Base-by-base conservation (phyloP, 495 filamentous ascomycete species). In the Tuber calosporum region DNA sequence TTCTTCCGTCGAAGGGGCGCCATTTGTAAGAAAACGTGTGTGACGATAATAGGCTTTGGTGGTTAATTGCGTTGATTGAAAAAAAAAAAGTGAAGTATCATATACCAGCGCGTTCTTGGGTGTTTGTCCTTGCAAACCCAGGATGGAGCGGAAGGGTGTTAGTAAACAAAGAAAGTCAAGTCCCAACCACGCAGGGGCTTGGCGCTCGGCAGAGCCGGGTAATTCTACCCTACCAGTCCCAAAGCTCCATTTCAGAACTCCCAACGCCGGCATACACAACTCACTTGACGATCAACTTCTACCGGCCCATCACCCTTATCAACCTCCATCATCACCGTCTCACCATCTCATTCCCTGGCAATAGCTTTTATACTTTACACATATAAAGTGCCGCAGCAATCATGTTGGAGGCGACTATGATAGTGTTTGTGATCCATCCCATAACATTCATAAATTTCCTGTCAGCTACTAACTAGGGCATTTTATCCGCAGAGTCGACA, bases 401-500 rank as follows among this genome's bases (percentile, higher is more conserved):
- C 20, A 89, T 89, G 87, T 85, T 88, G 82, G 87, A 89, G 83
- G 87, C 87, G 82, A 88, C 87, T n/a, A 88, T 89, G 87, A 83
- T 89, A 70, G 84, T 89, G 77, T 79, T 67, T 42, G 77, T 72
- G 66, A 62, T 42, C 53, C 62, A 62, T 42, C 53, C 62, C 26
- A 38, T 39, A 53, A 67, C 26, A 62, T 62, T 7, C 53, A 62
- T 34, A 17, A 68, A 71, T 34, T 40, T 42, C 67, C 22, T 43
- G 71, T 73, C 34, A 73, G 20, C 67, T 37, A 45, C n/a, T 69
- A 34, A 40, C 20, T 22, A 30, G 38, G 69, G 66, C 73, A 45
- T 66, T 74, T 53, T 74, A 72, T 73, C 68, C 17, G 22, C 80
- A 92, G 90, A 83, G 92, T 98, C 79, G 95, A 99, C 87, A 99